Conservation (phyloP, 495 filamentous ascomycete genomes). For the Jackrogersella multiformis region DNA sequence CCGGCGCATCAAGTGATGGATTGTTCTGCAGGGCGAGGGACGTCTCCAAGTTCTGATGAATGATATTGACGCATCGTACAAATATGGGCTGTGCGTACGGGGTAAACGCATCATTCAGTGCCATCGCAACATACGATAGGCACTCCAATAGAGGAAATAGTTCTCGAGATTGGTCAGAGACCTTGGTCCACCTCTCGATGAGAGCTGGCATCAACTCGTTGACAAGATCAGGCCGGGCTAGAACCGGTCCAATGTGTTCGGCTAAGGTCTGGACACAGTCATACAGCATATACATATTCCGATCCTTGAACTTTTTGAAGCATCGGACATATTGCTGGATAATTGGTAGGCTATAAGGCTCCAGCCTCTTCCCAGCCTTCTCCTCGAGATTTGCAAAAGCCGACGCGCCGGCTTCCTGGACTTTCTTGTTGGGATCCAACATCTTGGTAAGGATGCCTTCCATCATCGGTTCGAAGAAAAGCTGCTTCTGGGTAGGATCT, state of each 20-base stretch:
- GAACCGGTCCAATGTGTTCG: slow-evolving; percentile 83
- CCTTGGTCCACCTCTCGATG: slow-evolving; percentile 86
- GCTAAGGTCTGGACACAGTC: slow-evolving; percentile 98
- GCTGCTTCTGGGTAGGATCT: slow-evolving; percentile 69
- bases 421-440: slow-evolving; percentile 96
- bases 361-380: slow-evolving; percentile 81
- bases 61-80: slow-evolving; percentile 84
- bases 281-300: slow-evolving; percentile 98
- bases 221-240: slow-evolving; percentile 80
- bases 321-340: slow-evolving; percentile 91
- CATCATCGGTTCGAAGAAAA: slow-evolving; percentile 96
- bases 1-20: slow-evolving; percentile 77
- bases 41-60: slow-evolving; percentile 87
- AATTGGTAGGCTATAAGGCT: slow-evolving; percentile 88
- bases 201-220: slow-evolving; percentile 93
- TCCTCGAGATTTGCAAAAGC: slow-evolving; percentile 97
- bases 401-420: slow-evolving; percentile 95
- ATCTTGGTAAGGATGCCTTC: slow-evolving; percentile 93
- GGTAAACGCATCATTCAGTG: slow-evolving; percentile 82
- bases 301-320: slow-evolving; percentile 95
- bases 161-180: slow-evolving; percentile 89
- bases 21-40: slow-evolving; percentile 70
- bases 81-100: slow-evolving; percentile 88
- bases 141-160: slow-evolving; percentile 95
- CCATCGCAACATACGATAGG: slow-evolving; percentile 90